phyloP scores from a whole-genome alignment of 1,139 yeast species.

The Pichia sp. region DNA sequence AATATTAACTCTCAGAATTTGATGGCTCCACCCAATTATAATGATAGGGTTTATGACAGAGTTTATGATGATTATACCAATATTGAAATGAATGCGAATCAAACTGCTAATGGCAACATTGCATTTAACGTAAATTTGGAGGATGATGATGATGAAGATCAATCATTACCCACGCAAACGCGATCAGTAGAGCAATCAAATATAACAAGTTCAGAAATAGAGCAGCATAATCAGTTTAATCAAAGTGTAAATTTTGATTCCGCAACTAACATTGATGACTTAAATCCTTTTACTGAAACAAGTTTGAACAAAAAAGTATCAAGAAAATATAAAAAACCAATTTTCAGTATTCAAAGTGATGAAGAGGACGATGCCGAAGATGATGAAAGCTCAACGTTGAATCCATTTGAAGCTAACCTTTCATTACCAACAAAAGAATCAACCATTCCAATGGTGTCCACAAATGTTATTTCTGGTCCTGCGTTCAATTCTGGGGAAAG shows the following conservation, averaged over 20 bases:
- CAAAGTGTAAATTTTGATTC: no score
- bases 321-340: constrained; percentile 27
- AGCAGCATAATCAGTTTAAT: no score
- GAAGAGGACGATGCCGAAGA: constrained; percentile 21
- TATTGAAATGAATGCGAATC: background rate
- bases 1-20: constrained; percentile 31
- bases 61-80: constrained; percentile 51
- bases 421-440: background rate
- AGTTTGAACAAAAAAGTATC: background rate
- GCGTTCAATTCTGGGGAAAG: constrained; percentile 24
- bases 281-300: constrained; percentile 6
- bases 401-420: constrained; percentile 2
- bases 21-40: constrained; percentile 88
- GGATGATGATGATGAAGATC: background rate
- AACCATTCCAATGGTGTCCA: background rate
- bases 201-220: no score
- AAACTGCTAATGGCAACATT: background rate
- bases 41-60: constrained; percentile 76
- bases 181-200: no score
- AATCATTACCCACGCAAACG: background rate
- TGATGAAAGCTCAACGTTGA: constrained; percentile 1
- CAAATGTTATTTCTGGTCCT: constrained; percentile 25
- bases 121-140: background rate
- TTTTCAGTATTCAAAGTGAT: constrained; percentile 41
- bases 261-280: no score